phyloP scores from a whole-genome alignment of 768 basidiomycete species.

The Gloeopeniophorella convolvens region DNA sequence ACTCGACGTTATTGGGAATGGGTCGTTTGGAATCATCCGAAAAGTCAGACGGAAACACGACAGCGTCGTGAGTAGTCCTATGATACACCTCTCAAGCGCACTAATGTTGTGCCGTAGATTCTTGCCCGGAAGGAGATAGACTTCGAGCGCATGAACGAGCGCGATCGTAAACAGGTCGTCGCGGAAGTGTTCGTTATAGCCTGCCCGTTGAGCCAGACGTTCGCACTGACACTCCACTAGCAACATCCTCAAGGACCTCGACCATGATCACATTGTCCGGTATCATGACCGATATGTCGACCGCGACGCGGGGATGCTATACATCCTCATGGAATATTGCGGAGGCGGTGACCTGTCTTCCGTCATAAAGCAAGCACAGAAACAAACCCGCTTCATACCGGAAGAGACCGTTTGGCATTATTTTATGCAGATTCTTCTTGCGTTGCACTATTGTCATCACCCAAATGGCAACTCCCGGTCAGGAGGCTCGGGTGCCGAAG shows the following conservation, averaged over 20 bases:
- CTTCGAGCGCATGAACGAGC: conserved; percentile 94
- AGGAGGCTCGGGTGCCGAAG: conserved; percentile 32
- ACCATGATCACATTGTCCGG: conserved; percentile 94
- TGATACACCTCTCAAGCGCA: conserved; percentile 9
- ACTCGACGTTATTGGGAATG: conserved; percentile 91
- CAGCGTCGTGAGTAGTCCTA: conserved; percentile 54
- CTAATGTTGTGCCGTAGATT: conserved; percentile 37
- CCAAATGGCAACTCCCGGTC: conserved; percentile 47
- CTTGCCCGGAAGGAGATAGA: conserved; percentile 95
- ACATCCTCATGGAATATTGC: conserved; percentile 99
- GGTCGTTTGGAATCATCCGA: conserved; percentile 95
- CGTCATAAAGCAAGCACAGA: conserved; percentile 74
- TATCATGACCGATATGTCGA: conserved; percentile 93
- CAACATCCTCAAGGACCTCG: conserved; percentile 92
- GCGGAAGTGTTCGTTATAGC: conserved; percentile 81
- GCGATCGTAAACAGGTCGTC: conserved; percentile 94
- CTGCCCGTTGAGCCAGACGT: background rate
- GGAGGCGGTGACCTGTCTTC: conserved; percentile 91
- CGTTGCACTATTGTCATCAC: conserved; percentile 89
- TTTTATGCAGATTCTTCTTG: conserved; percentile 87
- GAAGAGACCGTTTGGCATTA: conserved; percentile 97
- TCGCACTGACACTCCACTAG: conserved; percentile 34
- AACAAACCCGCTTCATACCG: conserved; percentile 63
- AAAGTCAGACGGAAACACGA: conserved; percentile 86
- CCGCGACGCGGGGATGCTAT: conserved; percentile 82